Percentiles rank a stretch among this genome's conserved stretches.
phyloP scores from a whole-genome alignment of 1,139 yeast species.

The Diutina neorugosa region DNA sequence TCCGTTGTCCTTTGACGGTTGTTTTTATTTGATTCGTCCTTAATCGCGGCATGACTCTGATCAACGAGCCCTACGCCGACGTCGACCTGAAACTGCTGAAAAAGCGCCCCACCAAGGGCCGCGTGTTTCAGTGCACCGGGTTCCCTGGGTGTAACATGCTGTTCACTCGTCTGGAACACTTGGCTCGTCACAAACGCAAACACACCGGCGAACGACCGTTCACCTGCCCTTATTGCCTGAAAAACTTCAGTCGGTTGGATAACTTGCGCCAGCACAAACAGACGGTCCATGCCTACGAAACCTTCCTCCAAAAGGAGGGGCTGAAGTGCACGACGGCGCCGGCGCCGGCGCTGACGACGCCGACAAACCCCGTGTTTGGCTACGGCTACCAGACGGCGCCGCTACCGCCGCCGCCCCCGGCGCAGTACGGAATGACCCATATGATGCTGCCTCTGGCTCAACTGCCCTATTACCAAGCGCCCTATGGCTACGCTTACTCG shows the following conservation, averaged over 20 bases:
- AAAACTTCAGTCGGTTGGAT: constrained; percentile 75
- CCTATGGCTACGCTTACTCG: not conserved
- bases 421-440: constrained; percentile 1
- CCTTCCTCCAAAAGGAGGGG: constrained; percentile 19
- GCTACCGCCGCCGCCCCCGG: constrained; percentile 4
- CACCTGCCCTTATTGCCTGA: constrained; percentile 71
- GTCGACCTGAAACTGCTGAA: not conserved
- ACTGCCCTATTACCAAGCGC: not conserved
- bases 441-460: constrained; percentile 4
- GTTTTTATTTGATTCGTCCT: no score
- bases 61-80: not conserved
- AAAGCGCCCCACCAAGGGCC: constrained; percentile 39
- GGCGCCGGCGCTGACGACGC: not conserved
- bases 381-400: not conserved
- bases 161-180: constrained; percentile 79
- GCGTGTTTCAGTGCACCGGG: constrained; percentile 77
- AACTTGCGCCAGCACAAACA: constrained; percentile 87
- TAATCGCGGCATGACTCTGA: not conserved
- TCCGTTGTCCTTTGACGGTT: no score
- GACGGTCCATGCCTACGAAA: constrained; percentile 80
- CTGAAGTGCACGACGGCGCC: not conserved
- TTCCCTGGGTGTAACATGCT: constrained; percentile 83
- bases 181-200: constrained; percentile 84
- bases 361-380: not conserved
- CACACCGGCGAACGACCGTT: constrained; percentile 96